These are phyloP conservation scores for Aspergillus luchuensis DNA, from an alignment of 2,329 filamentous ascomycete species.

Conservation along the genomic window DNA sequence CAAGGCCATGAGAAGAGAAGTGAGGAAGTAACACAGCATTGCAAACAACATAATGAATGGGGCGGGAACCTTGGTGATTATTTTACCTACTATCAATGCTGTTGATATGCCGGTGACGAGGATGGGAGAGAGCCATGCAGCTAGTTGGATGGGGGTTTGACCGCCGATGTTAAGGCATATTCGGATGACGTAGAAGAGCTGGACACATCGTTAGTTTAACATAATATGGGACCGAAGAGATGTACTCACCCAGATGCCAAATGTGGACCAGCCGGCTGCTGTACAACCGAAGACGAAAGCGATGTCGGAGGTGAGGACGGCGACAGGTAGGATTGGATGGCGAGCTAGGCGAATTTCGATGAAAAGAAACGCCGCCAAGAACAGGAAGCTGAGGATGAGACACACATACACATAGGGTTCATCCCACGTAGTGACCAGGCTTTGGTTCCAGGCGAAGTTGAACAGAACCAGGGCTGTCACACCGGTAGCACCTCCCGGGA, in stretches of 20 bases:
- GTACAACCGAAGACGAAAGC: conserved; percentile 60
- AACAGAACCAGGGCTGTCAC: conserved; percentile 61
- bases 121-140: conserved; percentile 16
- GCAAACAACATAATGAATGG: conserved; percentile 19
- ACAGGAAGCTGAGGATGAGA: conserved; percentile 58
- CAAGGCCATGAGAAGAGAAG: conserved; percentile 11
- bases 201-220: conserved; percentile 28
- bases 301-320: conserved; percentile 51
- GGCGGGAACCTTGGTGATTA: conserved; percentile 16
- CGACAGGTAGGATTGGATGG: conserved; percentile 60
- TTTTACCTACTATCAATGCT: conserved; percentile 16
- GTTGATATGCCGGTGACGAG: conserved; percentile 15
- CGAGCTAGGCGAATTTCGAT: conserved; percentile 47
- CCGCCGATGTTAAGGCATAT: conserved; percentile 5
- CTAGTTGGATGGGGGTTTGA: conserved; percentile 1
- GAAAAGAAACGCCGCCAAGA: conserved; percentile 58
- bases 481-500: conserved; percentile 48
- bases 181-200: conserved; percentile 4
- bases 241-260: conserved; percentile 52
- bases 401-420: conserved; percentile 57
- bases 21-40: conserved; percentile 13
- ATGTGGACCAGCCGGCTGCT: conserved; percentile 57
- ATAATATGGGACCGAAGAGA: conserved; percentile 24
- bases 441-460: conserved; percentile 70
- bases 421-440: conserved; percentile 59